phyloP scores from a whole-genome alignment of 2,329 filamentous ascomycete genomes.

The Sporothrix phasma region DNA sequence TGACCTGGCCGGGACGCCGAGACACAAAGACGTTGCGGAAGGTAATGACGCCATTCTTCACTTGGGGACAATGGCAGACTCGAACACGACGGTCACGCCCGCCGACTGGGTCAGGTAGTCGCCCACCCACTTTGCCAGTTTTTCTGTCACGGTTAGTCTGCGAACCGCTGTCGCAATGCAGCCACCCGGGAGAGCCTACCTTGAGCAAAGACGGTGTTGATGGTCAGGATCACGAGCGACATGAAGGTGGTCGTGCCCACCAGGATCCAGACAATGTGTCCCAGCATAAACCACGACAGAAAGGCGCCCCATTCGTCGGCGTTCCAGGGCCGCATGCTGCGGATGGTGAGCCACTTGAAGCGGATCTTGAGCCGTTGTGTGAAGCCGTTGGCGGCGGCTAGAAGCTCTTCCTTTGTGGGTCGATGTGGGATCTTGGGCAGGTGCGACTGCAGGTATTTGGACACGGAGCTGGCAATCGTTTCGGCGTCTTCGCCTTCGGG shows the following conservation, averaged over 20 bases:
- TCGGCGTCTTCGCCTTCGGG: slow-evolving; percentile 27
- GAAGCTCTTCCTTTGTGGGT: slow-evolving; percentile 84
- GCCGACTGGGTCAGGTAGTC: slow-evolving; percentile 93
- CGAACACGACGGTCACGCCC: slow-evolving; percentile 88
- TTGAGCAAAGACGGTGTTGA: slow-evolving; percentile 96
- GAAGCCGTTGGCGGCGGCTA: slow-evolving; percentile 85
- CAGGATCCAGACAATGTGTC: slow-evolving; percentile 91
- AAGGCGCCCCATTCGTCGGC: slow-evolving; percentile 94
- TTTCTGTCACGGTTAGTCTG: slow-evolving; percentile 48
- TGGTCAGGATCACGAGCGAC: slow-evolving; percentile 76
- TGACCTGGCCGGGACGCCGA: slow-evolving; percentile 70
- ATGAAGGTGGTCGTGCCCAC: slow-evolving; percentile 96
- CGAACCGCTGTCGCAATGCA: too few species aligned
- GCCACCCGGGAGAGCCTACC: slow-evolving; percentile 47
- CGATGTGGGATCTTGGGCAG: slow-evolving; percentile 68
- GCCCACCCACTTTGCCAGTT: slow-evolving; percentile 81
- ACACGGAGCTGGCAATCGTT: slow-evolving; percentile 42
- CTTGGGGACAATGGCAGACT: slow-evolving; percentile 92
- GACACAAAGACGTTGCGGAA: slow-evolving; percentile 97
- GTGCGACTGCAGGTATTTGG: slow-evolving; percentile 49
- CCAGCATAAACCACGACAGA: slow-evolving; percentile 87
- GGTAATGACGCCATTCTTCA: slow-evolving; percentile 90
- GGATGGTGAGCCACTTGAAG: slow-evolving; percentile 96
- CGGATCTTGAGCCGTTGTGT: slow-evolving; percentile 82
- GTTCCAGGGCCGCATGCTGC: slow-evolving; percentile 89